Conservation (phyloP, 2,329 filamentous ascomycete species). For the Talaromyces sp. region DNA sequence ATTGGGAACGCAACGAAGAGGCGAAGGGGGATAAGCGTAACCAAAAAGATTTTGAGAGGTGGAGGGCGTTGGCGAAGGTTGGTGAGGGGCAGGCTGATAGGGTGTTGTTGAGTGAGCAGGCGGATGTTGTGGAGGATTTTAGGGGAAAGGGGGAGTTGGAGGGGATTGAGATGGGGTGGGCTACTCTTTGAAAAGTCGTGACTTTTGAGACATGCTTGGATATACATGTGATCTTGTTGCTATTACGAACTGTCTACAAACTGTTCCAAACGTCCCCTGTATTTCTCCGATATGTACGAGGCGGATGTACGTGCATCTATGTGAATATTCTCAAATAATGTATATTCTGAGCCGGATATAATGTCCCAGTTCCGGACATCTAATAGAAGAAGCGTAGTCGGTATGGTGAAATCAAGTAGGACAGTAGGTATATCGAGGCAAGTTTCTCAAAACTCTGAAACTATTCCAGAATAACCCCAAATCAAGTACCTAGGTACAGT, state of each 20-base stretch:
- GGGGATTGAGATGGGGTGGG: slow-evolving; percentile 45
- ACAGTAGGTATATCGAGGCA: no score
- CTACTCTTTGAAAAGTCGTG: slow-evolving; percentile 37
- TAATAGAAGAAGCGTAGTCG: background rate
- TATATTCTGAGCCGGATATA: background rate
- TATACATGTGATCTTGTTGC: background rate
- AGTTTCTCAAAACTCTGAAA: background rate
- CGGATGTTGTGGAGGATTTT: slow-evolving; percentile 51
- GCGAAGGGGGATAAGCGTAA: slow-evolving; percentile 55
- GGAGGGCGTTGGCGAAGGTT: slow-evolving; percentile 53
- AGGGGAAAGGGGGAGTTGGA: slow-evolving; percentile 51
- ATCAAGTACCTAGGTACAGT: background rate
- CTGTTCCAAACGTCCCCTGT: no score
- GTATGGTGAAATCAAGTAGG: background rate
- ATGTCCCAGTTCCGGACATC: background rate
- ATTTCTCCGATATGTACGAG: no score
- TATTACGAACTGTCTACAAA: no score
- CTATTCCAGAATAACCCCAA: background rate
- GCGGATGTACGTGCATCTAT: no score
- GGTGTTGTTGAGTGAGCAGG: slow-evolving; percentile 56
- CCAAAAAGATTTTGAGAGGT: slow-evolving; percentile 51
- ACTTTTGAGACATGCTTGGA: background rate
- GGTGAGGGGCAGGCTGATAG: slow-evolving; percentile 52
- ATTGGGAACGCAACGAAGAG: slow-evolving; percentile 53
- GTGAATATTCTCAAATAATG: background rate